Percentiles rank a stretch among this genome's conserved stretches.
phyloP scores from a whole-genome alignment of 352 stramenopile genomes.

The Phytophthora meadii region DNA sequence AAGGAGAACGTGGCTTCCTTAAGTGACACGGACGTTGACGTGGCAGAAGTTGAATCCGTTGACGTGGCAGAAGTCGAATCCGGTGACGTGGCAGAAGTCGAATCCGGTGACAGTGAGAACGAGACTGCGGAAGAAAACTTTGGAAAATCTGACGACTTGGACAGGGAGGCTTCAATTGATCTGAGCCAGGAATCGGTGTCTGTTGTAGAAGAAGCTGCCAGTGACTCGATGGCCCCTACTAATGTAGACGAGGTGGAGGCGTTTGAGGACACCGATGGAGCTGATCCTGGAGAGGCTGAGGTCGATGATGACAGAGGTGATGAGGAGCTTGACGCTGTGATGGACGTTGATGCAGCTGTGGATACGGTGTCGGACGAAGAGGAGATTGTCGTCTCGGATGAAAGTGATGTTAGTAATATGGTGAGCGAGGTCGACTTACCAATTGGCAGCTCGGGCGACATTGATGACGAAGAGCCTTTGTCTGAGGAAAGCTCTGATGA shows the following conservation, averaged over 20 bases:
- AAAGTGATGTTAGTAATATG: not conserved
- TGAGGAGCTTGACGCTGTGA: not conserved
- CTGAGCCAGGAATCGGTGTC: conserved; percentile 4
- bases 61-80: not conserved
- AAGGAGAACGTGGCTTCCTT: not conserved
- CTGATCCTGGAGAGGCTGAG: conserved; percentile 8
- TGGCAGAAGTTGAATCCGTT: not conserved
- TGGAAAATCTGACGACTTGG: not conserved
- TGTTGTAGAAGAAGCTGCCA: conserved; percentile 1
- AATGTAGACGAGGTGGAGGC: conserved; percentile 1
- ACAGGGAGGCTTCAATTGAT: conserved; percentile 17
- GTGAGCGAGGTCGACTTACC: conserved; percentile 4
- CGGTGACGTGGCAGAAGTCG: not conserved
- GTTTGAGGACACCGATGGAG: not conserved
- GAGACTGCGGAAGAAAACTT: not conserved
- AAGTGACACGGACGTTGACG: not conserved
- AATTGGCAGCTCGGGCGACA: conserved; percentile 2
- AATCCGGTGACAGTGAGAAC: not conserved
- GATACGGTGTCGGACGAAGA: conserved; percentile 5
- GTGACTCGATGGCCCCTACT: not conserved
- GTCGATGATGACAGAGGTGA: not conserved
- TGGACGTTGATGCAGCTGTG: not conserved
- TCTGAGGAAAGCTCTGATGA: not conserved
- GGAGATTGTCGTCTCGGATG: conserved; percentile 2
- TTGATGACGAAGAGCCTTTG: conserved; percentile 1